These are phyloP conservation scores for Leccinum fibrillosum DNA, from an alignment of 768 basidiomycete species.

Conservation along the genomic window DNA sequence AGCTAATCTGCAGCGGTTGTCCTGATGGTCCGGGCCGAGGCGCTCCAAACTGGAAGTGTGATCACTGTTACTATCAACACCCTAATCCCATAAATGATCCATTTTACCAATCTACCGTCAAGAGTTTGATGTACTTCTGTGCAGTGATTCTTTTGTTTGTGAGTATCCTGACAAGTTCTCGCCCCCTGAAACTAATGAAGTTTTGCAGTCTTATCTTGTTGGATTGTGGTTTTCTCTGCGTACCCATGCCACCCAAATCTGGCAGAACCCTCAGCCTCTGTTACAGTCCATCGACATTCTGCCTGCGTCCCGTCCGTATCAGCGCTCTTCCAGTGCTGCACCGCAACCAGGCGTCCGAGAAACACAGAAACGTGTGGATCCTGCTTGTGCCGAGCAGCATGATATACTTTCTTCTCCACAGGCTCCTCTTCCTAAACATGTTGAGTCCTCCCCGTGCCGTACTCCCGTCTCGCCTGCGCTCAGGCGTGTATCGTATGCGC, in stretches of 20 bases:
- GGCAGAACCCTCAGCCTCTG: slow-evolving; percentile 94
- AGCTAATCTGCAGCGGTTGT: slow-evolving; percentile 81
- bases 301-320: slow-evolving; percentile 54
- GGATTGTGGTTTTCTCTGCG: slow-evolving; percentile 98
- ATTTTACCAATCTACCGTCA: slow-evolving; percentile 95
- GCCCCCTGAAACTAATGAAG: slow-evolving; percentile 2
- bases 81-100: slow-evolving; percentile 91
- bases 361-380: slow-evolving; percentile 44
- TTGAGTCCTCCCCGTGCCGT: slow-evolving; percentile 18
- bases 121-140: slow-evolving; percentile 94
- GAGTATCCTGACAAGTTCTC: slow-evolving; percentile 32
- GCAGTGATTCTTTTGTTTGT: slow-evolving; percentile 88
- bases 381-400: slow-evolving; percentile 31
- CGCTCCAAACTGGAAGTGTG: slow-evolving; percentile 69
- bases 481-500: slow-evolving; percentile 58
- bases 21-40: slow-evolving; percentile 36
- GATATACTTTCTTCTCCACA: slow-evolving; percentile 36
- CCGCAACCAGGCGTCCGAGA: slow-evolving; percentile 19
- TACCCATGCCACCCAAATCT: slow-evolving; percentile 97
- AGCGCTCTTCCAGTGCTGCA: slow-evolving; percentile 37
- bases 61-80: slow-evolving; percentile 92
- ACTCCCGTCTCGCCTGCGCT: slow-evolving; percentile 42
- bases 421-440: slow-evolving; percentile 33
- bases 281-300: slow-evolving; percentile 65
- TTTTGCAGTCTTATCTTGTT: slow-evolving; percentile 82